These are phyloP conservation scores for Thozetella sp. DNA, from an alignment of 495 filamentous ascomycete species.

Conservation along the genomic window DNA sequence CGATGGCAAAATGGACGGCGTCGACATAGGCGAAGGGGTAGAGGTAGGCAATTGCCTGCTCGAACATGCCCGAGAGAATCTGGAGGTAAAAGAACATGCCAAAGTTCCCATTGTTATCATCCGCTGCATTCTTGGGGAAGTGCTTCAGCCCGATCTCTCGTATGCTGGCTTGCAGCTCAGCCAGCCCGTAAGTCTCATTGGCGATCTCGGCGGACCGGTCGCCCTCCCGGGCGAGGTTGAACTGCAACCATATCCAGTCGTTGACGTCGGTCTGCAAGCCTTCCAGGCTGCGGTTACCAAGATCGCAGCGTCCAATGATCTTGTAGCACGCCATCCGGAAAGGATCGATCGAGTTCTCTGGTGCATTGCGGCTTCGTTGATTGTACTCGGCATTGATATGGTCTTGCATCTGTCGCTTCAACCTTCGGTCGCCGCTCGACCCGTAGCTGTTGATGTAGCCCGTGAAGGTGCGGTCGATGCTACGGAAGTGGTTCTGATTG, in stretches of 20 bases:
- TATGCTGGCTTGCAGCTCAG: slow-evolving; percentile 82
- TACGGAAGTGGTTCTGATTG: slow-evolving; percentile 77
- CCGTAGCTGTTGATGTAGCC: slow-evolving; percentile 84
- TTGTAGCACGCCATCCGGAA: slow-evolving; percentile 98
- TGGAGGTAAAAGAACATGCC: slow-evolving; percentile 93
- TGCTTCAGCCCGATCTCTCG: slow-evolving; percentile 86
- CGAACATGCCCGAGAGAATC: slow-evolving; percentile 90
- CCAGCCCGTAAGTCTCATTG: slow-evolving; percentile 84
- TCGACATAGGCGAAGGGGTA: slow-evolving; percentile 88
- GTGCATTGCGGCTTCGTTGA: slow-evolving; percentile 77
- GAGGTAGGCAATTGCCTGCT: slow-evolving; percentile 88
- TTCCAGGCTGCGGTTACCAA: slow-evolving; percentile 78
- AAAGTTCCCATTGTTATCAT: slow-evolving; percentile 72
- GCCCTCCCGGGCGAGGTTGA: slow-evolving; percentile 86
- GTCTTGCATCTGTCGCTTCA: slow-evolving; percentile 77
- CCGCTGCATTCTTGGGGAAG: slow-evolving; percentile 69
- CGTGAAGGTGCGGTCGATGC: slow-evolving; percentile 86
- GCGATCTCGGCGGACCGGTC: slow-evolving; percentile 82
- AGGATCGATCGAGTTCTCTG: slow-evolving; percentile 87
- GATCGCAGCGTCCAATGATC: slow-evolving; percentile 91
- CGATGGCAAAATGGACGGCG: slow-evolving; percentile 93
- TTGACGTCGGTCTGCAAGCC: slow-evolving; percentile 78
- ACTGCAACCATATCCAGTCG: slow-evolving; percentile 98
- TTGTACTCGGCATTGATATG: slow-evolving; percentile 89
- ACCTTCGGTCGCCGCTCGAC: slow-evolving; percentile 67